These are phyloP conservation scores for Talaromyces funiculosus DNA, from an alignment of 2,329 filamentous ascomycete genomes.

Conservation along the genomic window DNA sequence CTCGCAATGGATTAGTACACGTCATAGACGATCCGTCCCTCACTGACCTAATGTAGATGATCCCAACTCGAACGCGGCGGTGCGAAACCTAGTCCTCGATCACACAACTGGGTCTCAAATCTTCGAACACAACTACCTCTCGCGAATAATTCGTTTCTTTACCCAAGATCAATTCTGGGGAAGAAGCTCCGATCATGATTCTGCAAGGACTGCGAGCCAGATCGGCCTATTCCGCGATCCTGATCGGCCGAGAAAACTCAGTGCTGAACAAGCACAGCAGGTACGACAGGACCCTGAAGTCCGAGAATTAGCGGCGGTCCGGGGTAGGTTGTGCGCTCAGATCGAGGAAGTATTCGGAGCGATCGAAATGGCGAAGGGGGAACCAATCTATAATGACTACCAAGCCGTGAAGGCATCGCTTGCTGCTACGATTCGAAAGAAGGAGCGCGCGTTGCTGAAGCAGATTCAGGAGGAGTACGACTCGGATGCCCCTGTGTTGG, in stretches of 20 bases:
- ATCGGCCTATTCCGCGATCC: background rate
- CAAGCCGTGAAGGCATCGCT: background rate
- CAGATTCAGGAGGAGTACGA: background rate
- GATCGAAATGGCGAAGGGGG: background rate
- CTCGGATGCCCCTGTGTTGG: background rate
- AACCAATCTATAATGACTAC: conserved; percentile 1
- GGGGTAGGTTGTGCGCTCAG: background rate
- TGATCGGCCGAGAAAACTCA: background rate
- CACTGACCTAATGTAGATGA: background rate
- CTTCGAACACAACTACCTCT: background rate
- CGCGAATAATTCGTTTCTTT: background rate
- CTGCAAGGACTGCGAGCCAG: background rate
- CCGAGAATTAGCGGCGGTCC: background rate
- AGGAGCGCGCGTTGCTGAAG: background rate
- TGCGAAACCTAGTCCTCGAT: background rate
- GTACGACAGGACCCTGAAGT: background rate
- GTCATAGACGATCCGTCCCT: background rate
- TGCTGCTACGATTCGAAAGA: background rate
- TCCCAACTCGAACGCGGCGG: background rate
- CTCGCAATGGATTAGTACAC: background rate
- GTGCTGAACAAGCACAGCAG: background rate
- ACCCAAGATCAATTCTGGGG: conserved; percentile 1
- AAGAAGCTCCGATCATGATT: background rate
- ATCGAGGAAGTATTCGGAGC: background rate
- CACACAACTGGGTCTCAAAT: background rate